Base-by-base conservation (phyloP, 805 yeast genomes). In the Candida hispaniensis region DNA sequence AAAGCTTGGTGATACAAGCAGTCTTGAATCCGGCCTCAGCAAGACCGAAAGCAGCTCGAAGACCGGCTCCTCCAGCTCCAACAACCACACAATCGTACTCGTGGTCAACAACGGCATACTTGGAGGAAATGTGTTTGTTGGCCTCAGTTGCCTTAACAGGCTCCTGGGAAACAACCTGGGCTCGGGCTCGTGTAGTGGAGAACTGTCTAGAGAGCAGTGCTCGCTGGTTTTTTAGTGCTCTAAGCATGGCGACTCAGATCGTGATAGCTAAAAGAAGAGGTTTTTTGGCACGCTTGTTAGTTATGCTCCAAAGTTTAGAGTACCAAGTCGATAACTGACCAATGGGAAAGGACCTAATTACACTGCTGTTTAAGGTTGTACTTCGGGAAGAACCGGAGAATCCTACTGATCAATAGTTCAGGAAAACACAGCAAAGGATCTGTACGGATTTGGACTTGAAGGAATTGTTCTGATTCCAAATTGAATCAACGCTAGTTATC, bases 51-150 rank as follows among this genome's bases (percentile, higher is more conserved):
- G 98, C 97, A 25, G 98, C 98, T 65, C 98, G 77, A 43, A 88
- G 67, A 56, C 98, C 98, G 32, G 98, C 98, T 59, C 98, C 98
- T 54, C 98, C 98, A 40, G 98, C 98, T 54, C 98, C 98, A 38
- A 88, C 85, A 41, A 88, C 97, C 32, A 88, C 75, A 69, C 95
- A 85, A 66, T 88, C 98, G 63, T 91, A 88, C 61, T 91, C 97
- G 61, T 88, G 98, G 63, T 88, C 97, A 47, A 88, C 77, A 45
- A 88, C 77, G 54, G 83, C 91, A 61, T 91, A 88, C 54, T 85
- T 81, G 46, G 73, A 66, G 34, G 70, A 64, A 11, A 72, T 64
- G 41, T 69, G 64, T 30, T 61, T 56, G 14, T 78, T 62, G 18
- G 79, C 79, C 29, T 59, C 62, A 36, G 50, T 48, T 27, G 59